Evolutionary conservation across 306 rosid species (phyloP).

Genomic region (Dalbergia cultrata): DNA sequence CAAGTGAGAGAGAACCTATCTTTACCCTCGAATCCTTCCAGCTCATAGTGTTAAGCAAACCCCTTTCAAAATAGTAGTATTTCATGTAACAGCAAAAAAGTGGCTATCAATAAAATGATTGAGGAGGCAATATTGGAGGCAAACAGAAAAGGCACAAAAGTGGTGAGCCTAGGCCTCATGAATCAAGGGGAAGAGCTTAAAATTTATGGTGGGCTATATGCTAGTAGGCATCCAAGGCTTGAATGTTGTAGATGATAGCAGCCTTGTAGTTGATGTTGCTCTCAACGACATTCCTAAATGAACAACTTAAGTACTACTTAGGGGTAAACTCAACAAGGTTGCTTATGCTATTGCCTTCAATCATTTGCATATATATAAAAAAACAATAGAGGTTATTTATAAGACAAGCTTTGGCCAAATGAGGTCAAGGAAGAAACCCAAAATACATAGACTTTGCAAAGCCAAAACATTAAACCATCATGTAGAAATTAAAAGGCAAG

Average conservation of each 20-base stretch:
- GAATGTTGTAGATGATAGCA: conserved; percentile 80
- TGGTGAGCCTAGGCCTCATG: conserved; percentile 57
- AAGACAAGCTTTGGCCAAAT: neutral
- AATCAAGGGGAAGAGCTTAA: conserved; percentile 76
- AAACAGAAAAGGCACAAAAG: conserved; percentile 54
- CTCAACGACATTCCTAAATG: conserved; percentile 67
- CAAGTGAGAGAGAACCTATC: too few species aligned
- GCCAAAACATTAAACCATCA: conserved; percentile 14
- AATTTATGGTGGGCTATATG: conserved; percentile 63
- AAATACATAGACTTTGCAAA: conserved; percentile 11
- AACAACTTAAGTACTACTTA: conserved; percentile 68
- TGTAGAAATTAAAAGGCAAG: conserved; percentile 21
- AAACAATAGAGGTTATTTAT: conserved; percentile 17
- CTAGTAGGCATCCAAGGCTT: conserved; percentile 61
- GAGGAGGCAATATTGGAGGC: conserved; percentile 59
- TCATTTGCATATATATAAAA: conserved; percentile 75
- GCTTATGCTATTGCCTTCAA: conserved; percentile 89
- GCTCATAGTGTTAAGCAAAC: too few species aligned
- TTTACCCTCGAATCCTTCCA: too few species aligned
- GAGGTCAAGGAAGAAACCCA: neutral
- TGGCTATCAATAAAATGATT: conserved; percentile 47
- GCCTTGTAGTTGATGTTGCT: conserved; percentile 65
- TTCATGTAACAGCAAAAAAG: conserved; percentile 46
- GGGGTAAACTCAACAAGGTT: conserved; percentile 76
- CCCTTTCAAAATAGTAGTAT: too few species aligned